A percentile compares a stretch with the other conserved stretches of the same genome.
phyloP scores from a whole-genome alignment of 495 filamentous ascomycete species.

The Cercophora scortea region DNA sequence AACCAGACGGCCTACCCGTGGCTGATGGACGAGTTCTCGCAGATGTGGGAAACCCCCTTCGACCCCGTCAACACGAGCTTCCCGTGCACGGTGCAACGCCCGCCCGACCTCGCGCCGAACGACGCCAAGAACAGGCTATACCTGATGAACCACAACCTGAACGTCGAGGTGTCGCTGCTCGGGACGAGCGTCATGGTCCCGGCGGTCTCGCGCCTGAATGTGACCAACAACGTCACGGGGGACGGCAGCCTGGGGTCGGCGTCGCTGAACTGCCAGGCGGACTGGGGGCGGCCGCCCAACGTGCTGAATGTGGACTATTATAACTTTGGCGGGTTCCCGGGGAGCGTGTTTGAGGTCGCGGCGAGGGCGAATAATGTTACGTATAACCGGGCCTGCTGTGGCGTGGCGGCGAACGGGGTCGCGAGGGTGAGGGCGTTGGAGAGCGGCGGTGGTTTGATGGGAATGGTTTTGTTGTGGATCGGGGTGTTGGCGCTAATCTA shows the following conservation, averaged over 20 bases:
- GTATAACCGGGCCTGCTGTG: conserved; percentile 70
- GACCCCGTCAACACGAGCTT: conserved; percentile 55
- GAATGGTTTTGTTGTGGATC: background rate
- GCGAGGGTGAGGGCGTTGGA: background rate
- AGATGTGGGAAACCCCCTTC: conserved; percentile 72
- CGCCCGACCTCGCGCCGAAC: conserved; percentile 47
- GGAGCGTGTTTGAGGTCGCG: conserved; percentile 89
- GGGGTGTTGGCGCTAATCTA: background rate
- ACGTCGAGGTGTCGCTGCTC: conserved; percentile 58
- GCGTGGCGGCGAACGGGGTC: conserved; percentile 22
- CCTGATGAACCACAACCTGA: conserved; percentile 90
- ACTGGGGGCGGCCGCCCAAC: conserved; percentile 70
- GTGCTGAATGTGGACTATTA: conserved; percentile 90
- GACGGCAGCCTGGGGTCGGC: conserved; percentile 65
- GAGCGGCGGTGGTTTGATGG: background rate
- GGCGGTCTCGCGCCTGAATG: conserved; percentile 54
- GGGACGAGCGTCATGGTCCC: conserved; percentile 63
- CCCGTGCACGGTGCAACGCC: conserved; percentile 64
- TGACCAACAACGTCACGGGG: conserved; percentile 62
- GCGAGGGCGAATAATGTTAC: conserved; percentile 80
- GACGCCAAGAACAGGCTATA: conserved; percentile 61
- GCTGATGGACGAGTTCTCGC: conserved; percentile 65
- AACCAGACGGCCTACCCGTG: conserved; percentile 71
- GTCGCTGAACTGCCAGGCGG: conserved; percentile 55
- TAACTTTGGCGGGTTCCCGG: conserved; percentile 56